Conservation (phyloP, 2,329 filamentous ascomycete genomes). For the Lasiodiplodia sp. region DNA sequence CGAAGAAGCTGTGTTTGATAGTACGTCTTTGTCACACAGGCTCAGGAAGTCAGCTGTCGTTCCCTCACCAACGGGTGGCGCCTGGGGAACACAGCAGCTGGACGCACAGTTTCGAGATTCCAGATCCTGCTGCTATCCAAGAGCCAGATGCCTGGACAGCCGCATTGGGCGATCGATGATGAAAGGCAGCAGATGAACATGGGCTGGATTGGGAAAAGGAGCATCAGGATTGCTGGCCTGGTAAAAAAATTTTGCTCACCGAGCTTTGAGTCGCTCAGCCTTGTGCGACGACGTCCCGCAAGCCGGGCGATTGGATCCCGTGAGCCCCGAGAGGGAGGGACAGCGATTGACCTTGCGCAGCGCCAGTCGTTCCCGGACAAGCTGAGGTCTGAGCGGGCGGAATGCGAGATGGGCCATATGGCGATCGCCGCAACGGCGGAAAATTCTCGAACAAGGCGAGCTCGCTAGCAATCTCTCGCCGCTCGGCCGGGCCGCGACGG, state of each 20-base stretch:
- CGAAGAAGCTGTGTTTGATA: conserved; percentile 21
- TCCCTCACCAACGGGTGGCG: conserved; percentile 21
- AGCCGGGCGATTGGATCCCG: conserved; percentile 29
- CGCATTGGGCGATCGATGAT: conserved; percentile 21
- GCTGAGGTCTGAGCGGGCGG: conserved; percentile 24
- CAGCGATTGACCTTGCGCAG: conserved; percentile 26
- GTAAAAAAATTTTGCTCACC: conserved; percentile 13
- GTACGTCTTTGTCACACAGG: conserved; percentile 17
- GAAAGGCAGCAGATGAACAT: conserved; percentile 20
- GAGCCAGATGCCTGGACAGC: conserved; percentile 6
- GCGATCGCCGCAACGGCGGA: conserved; percentile 21
- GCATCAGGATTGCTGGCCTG: conserved; percentile 5
- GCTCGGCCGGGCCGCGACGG: conserved; percentile 10
- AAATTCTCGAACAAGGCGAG: conserved; percentile 18
- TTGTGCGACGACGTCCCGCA: conserved; percentile 26
- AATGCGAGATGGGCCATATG: conserved; percentile 26
- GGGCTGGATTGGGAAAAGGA: conserved; percentile 5
- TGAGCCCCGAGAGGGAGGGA: conserved; percentile 25
- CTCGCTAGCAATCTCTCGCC: background rate
- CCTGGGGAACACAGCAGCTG: conserved; percentile 15
- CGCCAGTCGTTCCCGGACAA: conserved; percentile 22
- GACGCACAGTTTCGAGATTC: conserved; percentile 25
- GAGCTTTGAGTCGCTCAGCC: conserved; percentile 26
- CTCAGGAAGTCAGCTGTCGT: conserved; percentile 21
- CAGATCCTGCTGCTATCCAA: conserved; percentile 26